Conservation (phyloP, 2,329 filamentous ascomycete genomes). For the Fusarium euwallaceae region DNA sequence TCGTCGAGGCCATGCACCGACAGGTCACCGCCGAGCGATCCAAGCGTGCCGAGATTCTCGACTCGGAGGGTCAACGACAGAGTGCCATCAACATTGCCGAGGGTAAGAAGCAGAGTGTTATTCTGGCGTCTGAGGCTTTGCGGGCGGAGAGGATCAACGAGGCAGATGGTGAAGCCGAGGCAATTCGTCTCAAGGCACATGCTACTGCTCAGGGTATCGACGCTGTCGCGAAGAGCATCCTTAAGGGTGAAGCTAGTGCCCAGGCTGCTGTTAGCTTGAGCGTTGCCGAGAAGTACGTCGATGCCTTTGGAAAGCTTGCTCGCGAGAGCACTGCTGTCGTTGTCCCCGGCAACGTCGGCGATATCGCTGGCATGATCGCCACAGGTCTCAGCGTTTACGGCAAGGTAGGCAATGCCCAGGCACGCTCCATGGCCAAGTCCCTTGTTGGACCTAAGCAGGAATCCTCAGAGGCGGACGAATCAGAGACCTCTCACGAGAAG, state of each 20-base stretch:
- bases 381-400: constrained; percentile 96
- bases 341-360: constrained; percentile 95
- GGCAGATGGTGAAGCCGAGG: constrained; percentile 92
- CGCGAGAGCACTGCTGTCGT: constrained; percentile 97
- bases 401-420: constrained; percentile 87
- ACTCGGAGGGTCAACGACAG: constrained; percentile 96
- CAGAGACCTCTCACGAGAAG: constrained; percentile 32
- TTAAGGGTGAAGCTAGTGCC: constrained; percentile 78
- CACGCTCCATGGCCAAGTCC: constrained; percentile 72
- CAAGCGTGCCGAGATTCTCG: constrained; percentile 97
- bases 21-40: constrained; percentile 97
- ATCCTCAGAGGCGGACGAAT: constrained; percentile 28
- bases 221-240: constrained; percentile 82
- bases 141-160: constrained; percentile 93
- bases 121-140: constrained; percentile 93
- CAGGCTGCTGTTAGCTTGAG: constrained; percentile 87
- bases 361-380: constrained; percentile 97
- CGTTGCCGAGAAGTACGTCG: constrained; percentile 98
- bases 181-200: constrained; percentile 85
- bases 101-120: constrained; percentile 96
- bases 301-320: constrained; percentile 91
- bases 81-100: constrained; percentile 99
- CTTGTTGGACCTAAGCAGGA: constrained; percentile 51
- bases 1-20: constrained; percentile 97
- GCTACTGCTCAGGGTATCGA: constrained; percentile 93